phyloP scores from a whole-genome alignment of 108 stramenopile genomes.

The Poteriospumella lacustris region DNA sequence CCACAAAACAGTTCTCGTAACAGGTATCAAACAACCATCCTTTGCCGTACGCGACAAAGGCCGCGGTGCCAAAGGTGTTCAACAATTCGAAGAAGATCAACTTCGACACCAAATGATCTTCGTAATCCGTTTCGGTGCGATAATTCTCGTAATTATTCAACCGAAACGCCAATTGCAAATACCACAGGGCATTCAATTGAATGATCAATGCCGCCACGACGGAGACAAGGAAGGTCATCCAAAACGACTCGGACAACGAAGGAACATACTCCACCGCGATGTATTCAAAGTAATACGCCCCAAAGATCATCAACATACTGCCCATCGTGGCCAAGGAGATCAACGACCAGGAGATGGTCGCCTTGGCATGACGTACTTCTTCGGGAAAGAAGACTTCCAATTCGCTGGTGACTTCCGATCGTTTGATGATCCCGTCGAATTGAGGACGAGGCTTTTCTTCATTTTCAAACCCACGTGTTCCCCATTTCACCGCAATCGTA shows the following conservation, averaged over 20 bases:
- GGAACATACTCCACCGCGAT: too few species aligned
- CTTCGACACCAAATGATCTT: not conserved
- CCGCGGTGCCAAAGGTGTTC: not conserved
- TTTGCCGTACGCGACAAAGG: not conserved
- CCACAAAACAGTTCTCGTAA: not conserved
- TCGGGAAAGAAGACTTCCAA: not conserved
- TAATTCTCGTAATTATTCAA: not conserved
- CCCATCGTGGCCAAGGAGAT: not conserved
- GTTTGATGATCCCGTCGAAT: not conserved
- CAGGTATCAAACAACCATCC: not conserved
- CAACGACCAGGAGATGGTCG: too few species aligned
- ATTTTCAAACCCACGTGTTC: slow-evolving; percentile 40
- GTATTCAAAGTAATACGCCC: not conserved
- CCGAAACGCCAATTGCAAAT: not conserved
- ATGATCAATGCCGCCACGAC: not conserved
- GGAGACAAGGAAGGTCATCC: not conserved
- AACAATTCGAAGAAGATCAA: not conserved
- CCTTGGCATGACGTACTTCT: not conserved
- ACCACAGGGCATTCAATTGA: not conserved
- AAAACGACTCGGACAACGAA: not conserved
- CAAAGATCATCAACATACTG: not conserved
- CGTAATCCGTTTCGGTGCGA: not conserved
- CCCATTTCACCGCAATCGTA: slow-evolving; percentile 38
- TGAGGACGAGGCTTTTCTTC: slow-evolving; percentile 22
- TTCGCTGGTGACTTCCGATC: not conserved